These are phyloP conservation scores for Tricladium varicosporioides DNA, from an alignment of 2,329 filamentous ascomycete species.

Conservation along the genomic window DNA sequence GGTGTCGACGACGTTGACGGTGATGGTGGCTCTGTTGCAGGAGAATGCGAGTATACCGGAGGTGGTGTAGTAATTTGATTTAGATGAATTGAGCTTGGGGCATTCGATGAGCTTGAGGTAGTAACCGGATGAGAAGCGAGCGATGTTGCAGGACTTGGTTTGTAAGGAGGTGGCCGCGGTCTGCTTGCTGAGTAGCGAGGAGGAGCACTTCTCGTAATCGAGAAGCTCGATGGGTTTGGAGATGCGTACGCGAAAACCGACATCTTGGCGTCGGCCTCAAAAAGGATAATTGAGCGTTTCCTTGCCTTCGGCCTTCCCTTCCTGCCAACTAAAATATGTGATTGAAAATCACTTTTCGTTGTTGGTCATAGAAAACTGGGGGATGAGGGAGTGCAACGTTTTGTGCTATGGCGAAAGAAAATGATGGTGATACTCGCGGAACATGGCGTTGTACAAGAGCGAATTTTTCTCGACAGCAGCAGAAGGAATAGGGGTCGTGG, in stretches of 20 bases:
- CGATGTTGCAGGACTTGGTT: background rate
- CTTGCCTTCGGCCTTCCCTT: too few relatives aligned
- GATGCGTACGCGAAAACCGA: background rate
- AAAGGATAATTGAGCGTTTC: too few relatives aligned
- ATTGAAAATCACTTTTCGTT: too few relatives aligned
- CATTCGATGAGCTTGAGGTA: background rate
- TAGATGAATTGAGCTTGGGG: background rate
- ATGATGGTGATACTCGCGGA: background rate
- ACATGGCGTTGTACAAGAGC: background rate
- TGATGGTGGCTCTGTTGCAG: background rate
- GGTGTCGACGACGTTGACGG: background rate
- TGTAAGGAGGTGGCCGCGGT: constrained; percentile 2
- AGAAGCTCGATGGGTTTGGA: background rate
- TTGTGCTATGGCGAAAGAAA: background rate
- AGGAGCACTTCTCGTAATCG: background rate
- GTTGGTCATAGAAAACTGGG: background rate
- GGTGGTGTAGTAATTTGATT: background rate
- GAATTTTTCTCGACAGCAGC: background rate
- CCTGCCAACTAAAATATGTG: too few relatives aligned
- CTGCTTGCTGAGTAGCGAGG: background rate
- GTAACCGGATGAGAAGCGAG: background rate
- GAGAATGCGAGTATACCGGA: background rate
- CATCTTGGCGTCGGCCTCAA: background rate
- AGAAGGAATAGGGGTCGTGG: background rate
- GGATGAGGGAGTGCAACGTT: background rate